phyloP scores from a whole-genome alignment of 257 asterid genomes.

The Nicotiana tabacum region DNA sequence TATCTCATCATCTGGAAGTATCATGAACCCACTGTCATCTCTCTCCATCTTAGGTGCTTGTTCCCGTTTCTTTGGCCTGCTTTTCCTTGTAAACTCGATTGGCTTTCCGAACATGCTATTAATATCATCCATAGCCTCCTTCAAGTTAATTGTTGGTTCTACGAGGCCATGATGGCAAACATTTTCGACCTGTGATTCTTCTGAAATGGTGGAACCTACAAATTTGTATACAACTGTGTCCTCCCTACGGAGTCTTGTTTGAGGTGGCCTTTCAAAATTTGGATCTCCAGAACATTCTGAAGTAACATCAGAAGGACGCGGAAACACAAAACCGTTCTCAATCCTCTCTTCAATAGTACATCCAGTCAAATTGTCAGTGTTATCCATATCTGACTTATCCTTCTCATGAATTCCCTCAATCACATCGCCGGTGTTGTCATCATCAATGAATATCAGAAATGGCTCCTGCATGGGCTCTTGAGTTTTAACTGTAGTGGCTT shows the following conservation, averaged over 20 bases:
- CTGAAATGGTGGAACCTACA: slow-evolving; percentile 88
- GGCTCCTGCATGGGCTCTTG: slow-evolving; percentile 40
- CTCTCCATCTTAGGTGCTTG: slow-evolving; percentile 20
- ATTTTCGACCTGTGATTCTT: slow-evolving; percentile 76
- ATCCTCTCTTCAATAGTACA: slow-evolving; percentile 16
- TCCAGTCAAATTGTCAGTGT: slow-evolving; percentile 17
- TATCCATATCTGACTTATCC: slow-evolving; percentile 13
- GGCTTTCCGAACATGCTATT: slow-evolving; percentile 93
- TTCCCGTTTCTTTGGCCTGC: slow-evolving; percentile 53
- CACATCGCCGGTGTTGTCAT: slow-evolving; percentile 41
- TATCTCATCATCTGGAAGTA: slow-evolving; percentile 53
- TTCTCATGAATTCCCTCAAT: slow-evolving; percentile 23
- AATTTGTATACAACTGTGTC: slow-evolving; percentile 72
- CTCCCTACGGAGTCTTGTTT: slow-evolving; percentile 45
- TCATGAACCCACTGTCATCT: slow-evolving; percentile 32
- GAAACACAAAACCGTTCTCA: slow-evolving; percentile 34
- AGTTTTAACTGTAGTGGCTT: slow-evolving; percentile 18
- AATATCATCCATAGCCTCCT: slow-evolving; percentile 96
- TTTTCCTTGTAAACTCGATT: slow-evolving; percentile 72
- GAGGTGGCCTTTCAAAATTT: slow-evolving; percentile 35
- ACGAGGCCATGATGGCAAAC: slow-evolving; percentile 95
- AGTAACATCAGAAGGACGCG: slow-evolving; percentile 41
- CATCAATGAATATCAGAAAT: slow-evolving; percentile 66
- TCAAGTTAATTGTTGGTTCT: slow-evolving; percentile 81
- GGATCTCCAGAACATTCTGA: slow-evolving; percentile 31